Evolutionary conservation across 805 yeast genomes (phyloP), one percentile per base, ranked within the genome.

Genomic region (Tetrapisispora nanseiensis): DNA sequence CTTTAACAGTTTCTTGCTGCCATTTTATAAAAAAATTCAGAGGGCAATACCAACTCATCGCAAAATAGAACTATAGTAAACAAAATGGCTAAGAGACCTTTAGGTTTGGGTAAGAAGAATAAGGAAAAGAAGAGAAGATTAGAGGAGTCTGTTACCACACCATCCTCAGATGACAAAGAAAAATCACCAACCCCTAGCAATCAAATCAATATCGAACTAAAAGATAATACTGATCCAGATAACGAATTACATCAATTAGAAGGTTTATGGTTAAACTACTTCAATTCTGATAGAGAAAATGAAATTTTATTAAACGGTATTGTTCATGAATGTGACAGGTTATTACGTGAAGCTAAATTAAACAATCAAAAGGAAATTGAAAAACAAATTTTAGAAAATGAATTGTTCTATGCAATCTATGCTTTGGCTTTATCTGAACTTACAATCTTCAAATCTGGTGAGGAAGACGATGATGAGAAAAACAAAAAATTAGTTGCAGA

Each of bases 271-370:
- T 63, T 67, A 13, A 78, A 85, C 3, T 85, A 76, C 62, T 52
- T 64, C 33, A 58, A 66, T 4, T 69, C 82, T 2, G 76, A 73
- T 4, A 74, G 74, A 43, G 82, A 80, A 19, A 75, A 74, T 48
- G 84, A 80, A 55, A 63, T 78, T 46, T 71, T 83, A 28, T 57
- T 83, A 44, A 83, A 87, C 54, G 97, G 96, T 20, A 72, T 89
- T 4, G 74, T 90, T n/a, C 95, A 89, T 53, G 97, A 90, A 58
- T 83, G 95, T 65, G 96, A 90, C 55, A 66, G 94, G 39, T 59
- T 86, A 27, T 68, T 87, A 49, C 69, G 89, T 56, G 38, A 35
- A 35, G 38, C 38, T 35, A 35, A 35, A 26, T 26, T 35, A 18
- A 35, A 35, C 28, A 35, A 35, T 8, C 49, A 56, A 34, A 49